Base-by-base conservation (phyloP, 148 eudicot genomes). In the Dysphania ambrosioides region DNA sequence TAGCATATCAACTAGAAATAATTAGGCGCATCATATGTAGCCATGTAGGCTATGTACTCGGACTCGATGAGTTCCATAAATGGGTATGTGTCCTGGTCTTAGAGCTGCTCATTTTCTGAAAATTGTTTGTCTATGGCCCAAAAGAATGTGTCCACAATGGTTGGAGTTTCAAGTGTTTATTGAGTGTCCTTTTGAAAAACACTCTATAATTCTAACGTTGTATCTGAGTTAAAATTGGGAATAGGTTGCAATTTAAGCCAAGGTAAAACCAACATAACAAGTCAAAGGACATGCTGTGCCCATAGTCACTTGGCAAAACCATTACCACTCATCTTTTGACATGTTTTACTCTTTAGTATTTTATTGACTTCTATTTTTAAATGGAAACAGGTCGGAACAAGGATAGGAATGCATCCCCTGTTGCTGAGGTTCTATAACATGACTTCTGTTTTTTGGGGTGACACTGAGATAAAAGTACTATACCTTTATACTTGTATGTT, bases 331-430 rank as follows among this genome's bases (percentile, higher is more conserved):
- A 8, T 36, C 5, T 36, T 0, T 36, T 36, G 5, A 42, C 12
- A 42, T 42, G 7, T 4, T 8, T 2, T 42, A 42, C 49, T 42
- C 26, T 53, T 53, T 19, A 53, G 24, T n/a, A 19, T 19, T 24
- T 8, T n/a, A 53, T 53, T 53, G 11, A 58, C 5, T 60, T 44
- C 18, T 8, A 16, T 23, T 42, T 58, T 29, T 23, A 59, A 59
- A 19, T 31, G 38, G 32, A 1, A 29, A 41, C 79, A 76, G 79
- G 73, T 60, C 40, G 21, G 60, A 62, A 27, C 71, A 74, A 69
- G 60, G 67, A 34, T 8, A 69, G 51, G 60, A n/a, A 16, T 65
- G 61, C 59, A 60, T 60, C 73, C 23, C 44, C 42, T 58, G 57
- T 40, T 76, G 73, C 73, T 19, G 57, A 65, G 35, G 73, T 42